A percentile compares a stretch with the other conserved stretches of the same genome.
Evolutionary conservation across 2,329 filamentous ascomycete species (phyloP).

Genomic region (Gaeumannomyces tritici): DNA sequence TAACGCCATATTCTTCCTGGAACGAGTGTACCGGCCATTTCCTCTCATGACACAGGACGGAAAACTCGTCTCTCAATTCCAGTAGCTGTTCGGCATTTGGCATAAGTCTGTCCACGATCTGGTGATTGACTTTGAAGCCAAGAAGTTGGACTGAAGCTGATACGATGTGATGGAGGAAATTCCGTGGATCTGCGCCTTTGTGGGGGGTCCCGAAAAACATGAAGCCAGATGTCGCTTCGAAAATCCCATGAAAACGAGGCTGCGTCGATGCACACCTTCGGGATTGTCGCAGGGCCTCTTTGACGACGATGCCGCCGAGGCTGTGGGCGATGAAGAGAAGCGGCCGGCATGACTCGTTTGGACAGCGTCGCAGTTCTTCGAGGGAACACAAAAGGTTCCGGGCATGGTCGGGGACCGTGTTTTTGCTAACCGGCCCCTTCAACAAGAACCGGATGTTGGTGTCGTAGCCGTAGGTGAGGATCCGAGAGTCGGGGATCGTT

Average conservation of each 20-base stretch:
- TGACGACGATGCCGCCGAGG: slow-evolving; percentile 23
- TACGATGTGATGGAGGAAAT: slow-evolving; percentile 11
- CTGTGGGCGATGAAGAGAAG: slow-evolving; percentile 22
- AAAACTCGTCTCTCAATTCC: slow-evolving; percentile 20
- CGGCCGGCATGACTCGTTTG: slow-evolving; percentile 11
- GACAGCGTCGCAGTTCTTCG: slow-evolving; percentile 16
- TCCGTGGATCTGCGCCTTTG: slow-evolving; percentile 14
- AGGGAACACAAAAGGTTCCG: slow-evolving; percentile 22
- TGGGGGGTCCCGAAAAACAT: slow-evolving; percentile 26
- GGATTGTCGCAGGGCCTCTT: slow-evolving; percentile 13
- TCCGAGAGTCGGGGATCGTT: background rate
- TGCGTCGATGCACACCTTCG: slow-evolving; percentile 4
- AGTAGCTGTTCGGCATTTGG: slow-evolving; percentile 21
- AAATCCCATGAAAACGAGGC: slow-evolving; percentile 8
- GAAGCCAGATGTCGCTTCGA: slow-evolving; percentile 15
- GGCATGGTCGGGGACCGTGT: slow-evolving; percentile 21
- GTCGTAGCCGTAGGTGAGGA: slow-evolving; percentile 20
- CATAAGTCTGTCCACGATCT: slow-evolving; percentile 22
- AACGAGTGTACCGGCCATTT: slow-evolving; percentile 25
- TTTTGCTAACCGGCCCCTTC: slow-evolving; percentile 13
- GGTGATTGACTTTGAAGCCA: slow-evolving; percentile 18
- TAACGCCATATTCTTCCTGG: slow-evolving; percentile 17
- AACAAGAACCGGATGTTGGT: slow-evolving; percentile 16
- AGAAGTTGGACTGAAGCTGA: slow-evolving; percentile 7
- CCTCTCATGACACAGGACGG: slow-evolving; percentile 16